Evolutionary conservation across 1,284 basidiomycete genomes (phyloP).

Genomic region (Coriolopsis trogii): DNA sequence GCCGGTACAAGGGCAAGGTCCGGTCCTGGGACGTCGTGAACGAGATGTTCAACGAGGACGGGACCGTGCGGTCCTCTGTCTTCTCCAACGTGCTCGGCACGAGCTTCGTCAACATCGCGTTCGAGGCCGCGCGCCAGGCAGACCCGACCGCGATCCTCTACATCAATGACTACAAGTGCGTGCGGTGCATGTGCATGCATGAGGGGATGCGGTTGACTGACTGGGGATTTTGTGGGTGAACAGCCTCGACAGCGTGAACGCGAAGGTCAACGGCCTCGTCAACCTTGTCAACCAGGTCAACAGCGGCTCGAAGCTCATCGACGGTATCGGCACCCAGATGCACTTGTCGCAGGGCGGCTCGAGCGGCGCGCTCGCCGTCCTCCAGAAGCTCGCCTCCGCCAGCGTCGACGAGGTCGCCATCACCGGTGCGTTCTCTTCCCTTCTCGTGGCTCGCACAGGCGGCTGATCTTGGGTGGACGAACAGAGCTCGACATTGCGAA

Average conservation of each 20-base stretch:
- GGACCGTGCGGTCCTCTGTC: constrained; percentile 37
- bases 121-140: constrained; percentile 37
- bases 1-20: constrained; percentile 42
- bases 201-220: not conserved
- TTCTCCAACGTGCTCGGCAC: constrained; percentile 40
- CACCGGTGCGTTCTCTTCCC: constrained; percentile 34
- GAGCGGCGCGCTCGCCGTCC: constrained; percentile 41
- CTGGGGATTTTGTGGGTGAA: not conserved
- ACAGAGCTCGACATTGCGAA: constrained; percentile 33
- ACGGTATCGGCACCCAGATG: constrained; percentile 40
- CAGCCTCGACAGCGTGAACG: constrained; percentile 34
- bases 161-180: constrained; percentile 41
- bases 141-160: constrained; percentile 42
- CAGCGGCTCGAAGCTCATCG: constrained; percentile 34
- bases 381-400: constrained; percentile 39
- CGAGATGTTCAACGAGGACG: constrained; percentile 41
- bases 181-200: not conserved
- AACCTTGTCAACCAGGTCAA: constrained; percentile 37
- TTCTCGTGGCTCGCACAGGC: not conserved
- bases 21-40: constrained; percentile 39
- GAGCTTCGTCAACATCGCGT: constrained; percentile 39
- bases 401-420: constrained; percentile 48
- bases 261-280: constrained; percentile 35
- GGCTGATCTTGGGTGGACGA: not conserved
- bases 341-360: constrained; percentile 39